Evolutionary conservation across 164 flowering plant species (phyloP), one percentile per base, ranked within the genome.

Genomic region (Macadamia integrifolia): DNA sequence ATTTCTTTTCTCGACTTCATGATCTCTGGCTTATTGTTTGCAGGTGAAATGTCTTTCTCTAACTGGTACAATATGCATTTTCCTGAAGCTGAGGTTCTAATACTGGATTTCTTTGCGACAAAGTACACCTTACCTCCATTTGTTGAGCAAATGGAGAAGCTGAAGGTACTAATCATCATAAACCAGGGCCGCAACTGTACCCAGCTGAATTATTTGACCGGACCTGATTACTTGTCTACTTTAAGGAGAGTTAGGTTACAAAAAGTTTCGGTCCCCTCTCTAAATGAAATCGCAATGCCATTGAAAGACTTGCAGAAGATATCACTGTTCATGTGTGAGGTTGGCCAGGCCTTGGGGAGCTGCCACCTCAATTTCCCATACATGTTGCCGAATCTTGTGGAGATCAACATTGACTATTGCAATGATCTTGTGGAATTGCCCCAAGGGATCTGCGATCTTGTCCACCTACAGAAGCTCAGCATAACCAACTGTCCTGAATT

Each of bases 321-420:
- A 58, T 80, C 82, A 18, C 30, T 84, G 49, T 70, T 69, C 3
- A 73, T 76, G 78, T 81, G 87, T 49, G 69, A 66, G 30, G 42
- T 78, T 32, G 69, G 73, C 10, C 67, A 77, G 13, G 76, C 76
- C 29, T 74, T 76, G 42, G 48, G 35, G 9, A 60, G 63, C 18
- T 46, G 44, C 28, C 32, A 31, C 15, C 15, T 29, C 44, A 43
- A n/a, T n/a, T 50, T 75, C 28, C 55, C 75, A 46, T 15, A 56
- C 28, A 52, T 72, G 11, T 69, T 80, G 15, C 80, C 82, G 40
- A 76, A 72, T 46, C 77, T 84, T 6, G 23, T 1, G 23, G 40
- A 35, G 40, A 35, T 35, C 40, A 35, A 35, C 40, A 35, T 35
- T 35, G 40, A 35, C 40, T 35, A 35, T 35, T 35, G 40, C 5